Base-by-base conservation (phyloP, 225 moss, liverwort and hornwort genomes). In the Sphagnum contortum region DNA sequence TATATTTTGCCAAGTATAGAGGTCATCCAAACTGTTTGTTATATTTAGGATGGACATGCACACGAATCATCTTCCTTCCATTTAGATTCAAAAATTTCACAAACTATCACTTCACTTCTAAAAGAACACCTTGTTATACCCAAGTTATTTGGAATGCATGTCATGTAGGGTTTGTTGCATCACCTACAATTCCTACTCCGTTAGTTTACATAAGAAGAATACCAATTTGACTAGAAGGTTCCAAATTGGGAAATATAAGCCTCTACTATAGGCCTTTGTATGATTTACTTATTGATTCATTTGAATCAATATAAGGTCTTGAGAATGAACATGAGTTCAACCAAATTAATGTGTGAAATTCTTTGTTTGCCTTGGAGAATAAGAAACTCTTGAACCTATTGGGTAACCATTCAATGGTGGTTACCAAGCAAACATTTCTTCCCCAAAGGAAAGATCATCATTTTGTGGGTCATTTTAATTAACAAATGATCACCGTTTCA, bases 41-140 rank as follows among this genome's bases (percentile, higher is more conserved):
- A 49, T 95, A 95, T 74, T 92, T 90, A 4, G 75, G 78, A 54
- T 88, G 90, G 61, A 95, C 86, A 55, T 88, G 84, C 5, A 75
- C 74, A 12, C 88, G 81, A 73, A 79, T 86, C 82, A 95, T 74
- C 73, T 89, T 92, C 48, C 86, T 81, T 48, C 83, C 84, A 54
- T 90, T 67, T 71, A 73, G 67, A 54, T 68, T 77, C 2, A 95
- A 50, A 61, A 95, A 76, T 59, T 79, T 76, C 69, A 87, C 82
- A 11, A 95, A 81, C 74, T 92, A 89, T 70, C 70, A 81, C 73
- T 75, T 95, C 73, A 92, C 67, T 49, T 72, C 80, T 60, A 49
- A 55, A 3, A 90, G 62, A 69, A 84, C 87, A 52, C 87, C 91
- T 57, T 77, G 73, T 55, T 79, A 82, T 55, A 75, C 68, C 61